Base-by-base conservation (phyloP, 2,329 filamentous ascomycete species). In the Alternaria tenuissima region DNA sequence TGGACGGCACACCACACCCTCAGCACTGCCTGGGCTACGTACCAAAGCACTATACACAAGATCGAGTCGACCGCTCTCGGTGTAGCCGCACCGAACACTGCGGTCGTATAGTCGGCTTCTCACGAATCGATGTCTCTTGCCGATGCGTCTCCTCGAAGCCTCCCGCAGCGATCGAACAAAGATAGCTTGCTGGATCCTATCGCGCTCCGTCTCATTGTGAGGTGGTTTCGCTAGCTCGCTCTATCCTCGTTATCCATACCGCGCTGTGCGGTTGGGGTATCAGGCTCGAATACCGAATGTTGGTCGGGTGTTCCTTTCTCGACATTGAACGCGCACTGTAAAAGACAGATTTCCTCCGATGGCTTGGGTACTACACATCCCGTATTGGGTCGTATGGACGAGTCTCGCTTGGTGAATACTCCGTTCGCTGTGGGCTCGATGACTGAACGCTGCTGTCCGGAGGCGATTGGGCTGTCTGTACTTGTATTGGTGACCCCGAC, bases 371-470 rank as follows among this genome's bases (percentile, higher is more conserved):
- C 53, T 76, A 78, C 59, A 77, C 73, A 66, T 78, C 75, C 65
- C 75, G 68, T 56, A 78, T 75, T 53, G 75, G 75, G 34, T 78
- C 75, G 64, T 76, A 78, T 22, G 74, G 72, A 53, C 74, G 75
- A 47, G 67, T 69, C 55, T 76, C 74, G 69, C 68, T 76, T 61
- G 74, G 69, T 57, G 74, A 73, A 61, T 70, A 65, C 39, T 76
- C 75, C 60, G 72, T 66, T 63, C 63, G 71, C 49, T 73, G 73
- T 57, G 71, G 67, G 60, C 69, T 76, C 63, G 66, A 68, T 57
- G 72, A 70, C 53, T 69, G 72, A 62, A 69, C 56, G 64, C 66
- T 70, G 62, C 61, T 67, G 53, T 71, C 73, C 52, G 70, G 63
- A 63, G 70, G 70, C 52, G 64, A 61, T 52, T 73, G 68, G 52